Base-by-base conservation (phyloP, 2,329 filamentous ascomycete species). In the Neoscytalidium dimidiatum region DNA sequence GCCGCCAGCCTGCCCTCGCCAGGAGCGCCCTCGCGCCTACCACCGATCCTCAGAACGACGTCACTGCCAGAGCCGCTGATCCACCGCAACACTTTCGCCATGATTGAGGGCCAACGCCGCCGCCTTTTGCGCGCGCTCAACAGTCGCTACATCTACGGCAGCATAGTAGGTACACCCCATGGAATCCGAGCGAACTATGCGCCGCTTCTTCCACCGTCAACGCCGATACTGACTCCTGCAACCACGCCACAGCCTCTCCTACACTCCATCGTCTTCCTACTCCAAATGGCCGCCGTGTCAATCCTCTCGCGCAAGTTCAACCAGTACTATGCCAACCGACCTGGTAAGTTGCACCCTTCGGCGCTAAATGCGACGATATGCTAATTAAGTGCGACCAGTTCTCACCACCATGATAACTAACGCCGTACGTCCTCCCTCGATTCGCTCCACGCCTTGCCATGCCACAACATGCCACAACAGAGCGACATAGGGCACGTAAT, bases 331-430 rank as follows among this genome's bases (percentile, higher is more conserved):
- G 90, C 92, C 70, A 89, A 93, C 75, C 91, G 92, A 74, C 95
- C 94, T 74, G 83, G 91, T 94, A 84, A 70, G 85, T 23, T n/a
- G 58, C 38, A 11, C 31, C 23, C 26, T 3, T 51, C 7, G 4
- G 7, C 48, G 9, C 1, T 21, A 11, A 19, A 7, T 28, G 13
- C 21, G 31, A 62, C 33, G 61, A 49, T 3, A n/a, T 19, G 43
- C 62, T 64, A 28, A 64, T 29, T 7, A 19, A 9, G 8, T 51
- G 65, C 31, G 35, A 66, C 66, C 75, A 91, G 92, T 99, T 46
- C 87, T 99, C 73, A 99, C 95, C 68, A 99, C 96, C 80, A 99
- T 99, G 94, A 92, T 97, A 75, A 97, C 94, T 77, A 99, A 99
- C 82, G 92, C 95, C 70, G 90, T 90, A 87, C 75, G 86, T 76